phyloP scores from a whole-genome alignment of 441 rosid genomes.

The Adansonia madagascariensis region DNA sequence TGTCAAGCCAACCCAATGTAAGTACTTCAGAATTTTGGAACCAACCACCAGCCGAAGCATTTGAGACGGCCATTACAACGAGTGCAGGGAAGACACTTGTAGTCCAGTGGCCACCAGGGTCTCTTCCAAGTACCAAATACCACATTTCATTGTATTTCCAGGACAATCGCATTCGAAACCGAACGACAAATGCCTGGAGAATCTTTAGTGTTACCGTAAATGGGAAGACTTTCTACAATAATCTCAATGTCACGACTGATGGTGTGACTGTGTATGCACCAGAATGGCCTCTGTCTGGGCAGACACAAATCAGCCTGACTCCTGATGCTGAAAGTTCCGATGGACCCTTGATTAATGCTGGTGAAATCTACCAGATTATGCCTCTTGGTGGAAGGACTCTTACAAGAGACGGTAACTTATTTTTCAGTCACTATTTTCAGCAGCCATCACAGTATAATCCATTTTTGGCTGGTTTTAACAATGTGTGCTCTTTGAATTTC shows the following conservation, averaged over 20 bases:
- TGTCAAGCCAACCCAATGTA: slow-evolving; percentile 44
- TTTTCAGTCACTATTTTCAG: background rate
- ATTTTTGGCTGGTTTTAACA: background rate
- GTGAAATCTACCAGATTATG: slow-evolving; percentile 73
- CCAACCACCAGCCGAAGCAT: slow-evolving; percentile 63
- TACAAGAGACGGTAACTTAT: slow-evolving; percentile 63
- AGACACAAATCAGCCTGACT: slow-evolving; percentile 58
- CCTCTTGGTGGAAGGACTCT: slow-evolving; percentile 69
- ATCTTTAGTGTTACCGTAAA: slow-evolving; percentile 67
- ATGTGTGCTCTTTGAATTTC: slow-evolving; percentile 11
- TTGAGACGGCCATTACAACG: slow-evolving; percentile 55
- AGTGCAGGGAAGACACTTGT: slow-evolving; percentile 57
- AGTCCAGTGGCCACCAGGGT: slow-evolving; percentile 62
- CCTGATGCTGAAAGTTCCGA: slow-evolving; percentile 47
- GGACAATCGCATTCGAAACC: slow-evolving; percentile 61
- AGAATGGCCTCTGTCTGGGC: slow-evolving; percentile 79
- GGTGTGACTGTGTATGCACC: slow-evolving; percentile 70
- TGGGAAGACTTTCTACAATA: slow-evolving; percentile 54
- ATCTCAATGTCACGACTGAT: slow-evolving; percentile 61
- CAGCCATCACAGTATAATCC: background rate
- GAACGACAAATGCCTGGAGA: slow-evolving; percentile 75
- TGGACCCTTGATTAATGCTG: slow-evolving; percentile 79
- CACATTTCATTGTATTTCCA: slow-evolving; percentile 83
- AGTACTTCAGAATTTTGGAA: slow-evolving; percentile 71
- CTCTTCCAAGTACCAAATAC: slow-evolving; percentile 67